A percentile compares a stretch with the other conserved stretches of the same genome.
Evolutionary conservation across 1,284 basidiomycete genomes (phyloP).

Genomic region (Cystobasidium slooffiae): DNA sequence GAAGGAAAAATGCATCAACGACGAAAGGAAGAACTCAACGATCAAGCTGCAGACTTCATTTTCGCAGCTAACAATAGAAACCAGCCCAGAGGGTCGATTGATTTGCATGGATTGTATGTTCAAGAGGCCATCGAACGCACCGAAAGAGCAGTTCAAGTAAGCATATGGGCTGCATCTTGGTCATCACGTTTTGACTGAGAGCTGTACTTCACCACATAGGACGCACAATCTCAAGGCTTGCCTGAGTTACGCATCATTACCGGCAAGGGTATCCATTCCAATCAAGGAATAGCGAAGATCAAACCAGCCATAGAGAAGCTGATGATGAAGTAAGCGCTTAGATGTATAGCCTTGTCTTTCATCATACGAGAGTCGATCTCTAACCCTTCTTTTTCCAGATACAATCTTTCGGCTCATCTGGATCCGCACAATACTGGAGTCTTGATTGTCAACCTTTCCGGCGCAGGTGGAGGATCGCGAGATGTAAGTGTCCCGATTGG

Average conservation of each 20-base stretch:
- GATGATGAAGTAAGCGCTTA: slow-evolving; percentile 70
- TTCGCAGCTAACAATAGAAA: slow-evolving; percentile 87
- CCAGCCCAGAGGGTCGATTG: slow-evolving; percentile 73
- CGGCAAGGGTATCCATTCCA: slow-evolving; percentile 82
- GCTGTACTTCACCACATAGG: slow-evolving; percentile 62
- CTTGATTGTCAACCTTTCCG: slow-evolving; percentile 75
- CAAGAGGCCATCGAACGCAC: slow-evolving; percentile 67
- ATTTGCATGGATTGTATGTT: slow-evolving; percentile 81
- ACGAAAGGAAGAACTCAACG: slow-evolving; percentile 80
- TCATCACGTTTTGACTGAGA: neutral
- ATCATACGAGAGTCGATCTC: no score
- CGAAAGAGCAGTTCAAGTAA: slow-evolving; percentile 51
- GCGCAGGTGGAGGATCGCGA: slow-evolving; percentile 57
- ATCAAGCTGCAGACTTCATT: slow-evolving; percentile 87
- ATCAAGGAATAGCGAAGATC: slow-evolving; percentile 78
- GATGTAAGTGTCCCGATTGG: slow-evolving; percentile 31
- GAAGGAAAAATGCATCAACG: slow-evolving; percentile 80
- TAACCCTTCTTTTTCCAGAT: no score
- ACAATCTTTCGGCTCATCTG: slow-evolving; percentile 73
- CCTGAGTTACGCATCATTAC: slow-evolving; percentile 64
- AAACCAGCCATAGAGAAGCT: slow-evolving; percentile 90
- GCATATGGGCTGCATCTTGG: neutral
- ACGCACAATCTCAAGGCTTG: slow-evolving; percentile 70
- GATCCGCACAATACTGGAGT: slow-evolving; percentile 86
- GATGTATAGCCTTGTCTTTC: no score